A percentile compares a stretch with the other conserved stretches of the same genome.
Conservation (phyloP, 2,329 filamentous ascomycete species). For the Zarea fungicola region DNA sequence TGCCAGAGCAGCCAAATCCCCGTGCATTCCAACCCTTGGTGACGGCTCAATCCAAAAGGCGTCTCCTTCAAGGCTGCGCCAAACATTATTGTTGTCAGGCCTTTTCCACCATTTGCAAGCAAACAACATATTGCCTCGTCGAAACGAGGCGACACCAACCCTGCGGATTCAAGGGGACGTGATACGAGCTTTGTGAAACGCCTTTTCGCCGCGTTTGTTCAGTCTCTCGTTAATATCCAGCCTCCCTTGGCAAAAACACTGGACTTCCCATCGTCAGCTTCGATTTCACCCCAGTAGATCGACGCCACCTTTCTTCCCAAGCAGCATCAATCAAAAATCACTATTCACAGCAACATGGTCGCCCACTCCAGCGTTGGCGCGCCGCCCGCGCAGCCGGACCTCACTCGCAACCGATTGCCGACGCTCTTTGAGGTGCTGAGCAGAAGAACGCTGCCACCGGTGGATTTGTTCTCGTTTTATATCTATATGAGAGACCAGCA, state of each 20-base stretch:
- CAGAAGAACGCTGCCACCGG: constrained; percentile 86
- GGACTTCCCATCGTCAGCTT: background rate
- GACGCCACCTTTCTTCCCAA: background rate
- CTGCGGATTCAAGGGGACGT: constrained; percentile 11
- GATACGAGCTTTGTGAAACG: constrained; percentile 10
- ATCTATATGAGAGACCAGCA: constrained; percentile 99
- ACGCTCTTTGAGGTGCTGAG: constrained; percentile 95
- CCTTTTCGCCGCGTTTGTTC: constrained; percentile 6
- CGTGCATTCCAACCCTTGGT: constrained; percentile 9
- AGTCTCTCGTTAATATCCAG: background rate
- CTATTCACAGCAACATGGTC: constrained; percentile 17
- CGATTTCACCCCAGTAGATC: background rate
- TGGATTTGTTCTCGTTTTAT: constrained; percentile 98
- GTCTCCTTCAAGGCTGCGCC: background rate
- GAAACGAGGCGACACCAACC: background rate
- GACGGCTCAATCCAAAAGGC: constrained; percentile 2
- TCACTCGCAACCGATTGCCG: constrained; percentile 75
- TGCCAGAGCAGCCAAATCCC: background rate
- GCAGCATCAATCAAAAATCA: background rate
- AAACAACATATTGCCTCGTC: background rate
- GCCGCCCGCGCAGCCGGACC: constrained; percentile 53
- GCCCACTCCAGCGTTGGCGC: constrained; percentile 25
- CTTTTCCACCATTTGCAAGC: background rate
- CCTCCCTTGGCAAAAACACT: background rate
- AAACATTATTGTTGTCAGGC: background rate